Evolutionary conservation across 2,329 filamentous ascomycete species (phyloP).

Genomic region (Boeremia lycopersici): DNA sequence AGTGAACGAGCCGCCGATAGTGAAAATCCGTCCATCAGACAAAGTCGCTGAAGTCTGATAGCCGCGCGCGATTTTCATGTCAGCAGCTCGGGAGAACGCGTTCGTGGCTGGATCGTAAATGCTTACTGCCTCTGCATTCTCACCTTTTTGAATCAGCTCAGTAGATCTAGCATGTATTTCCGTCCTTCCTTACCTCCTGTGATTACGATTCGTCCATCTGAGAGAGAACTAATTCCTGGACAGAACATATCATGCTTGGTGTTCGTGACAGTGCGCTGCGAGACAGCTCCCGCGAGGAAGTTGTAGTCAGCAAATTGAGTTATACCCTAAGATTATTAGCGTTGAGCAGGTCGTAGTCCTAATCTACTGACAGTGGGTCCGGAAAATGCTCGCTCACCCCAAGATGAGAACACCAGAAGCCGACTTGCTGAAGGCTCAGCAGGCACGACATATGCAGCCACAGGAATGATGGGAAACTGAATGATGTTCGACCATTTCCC

Average conservation of each 20-base stretch:
- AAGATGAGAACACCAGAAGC: constrained; percentile 28
- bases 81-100: constrained; percentile 16
- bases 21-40: constrained; percentile 27
- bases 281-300: constrained; percentile 17
- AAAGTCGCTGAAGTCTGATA: constrained; percentile 26
- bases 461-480: constrained; percentile 28
- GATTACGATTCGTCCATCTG: constrained; percentile 25
- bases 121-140: constrained; percentile 19
- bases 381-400: constrained; percentile 1
- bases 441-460: constrained; percentile 28
- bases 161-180: no score
- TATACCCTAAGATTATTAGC: constrained; percentile 16
- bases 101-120: constrained; percentile 24
- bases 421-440: constrained; percentile 24
- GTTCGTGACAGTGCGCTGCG: constrained; percentile 22
- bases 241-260: constrained; percentile 34
- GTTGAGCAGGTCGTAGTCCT: not conserved
- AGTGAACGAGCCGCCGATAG: constrained; percentile 27
- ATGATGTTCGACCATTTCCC: constrained; percentile 20
- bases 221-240: constrained; percentile 25
- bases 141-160: not conserved
- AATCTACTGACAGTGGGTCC: not conserved
- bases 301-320: constrained; percentile 32
- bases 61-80: constrained; percentile 26
- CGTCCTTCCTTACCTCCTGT: constrained; percentile 18